Evolutionary conservation across 805 yeast genomes (phyloP), one percentile per base, ranked within the genome.

Genomic region (Osmozyma mogii): DNA sequence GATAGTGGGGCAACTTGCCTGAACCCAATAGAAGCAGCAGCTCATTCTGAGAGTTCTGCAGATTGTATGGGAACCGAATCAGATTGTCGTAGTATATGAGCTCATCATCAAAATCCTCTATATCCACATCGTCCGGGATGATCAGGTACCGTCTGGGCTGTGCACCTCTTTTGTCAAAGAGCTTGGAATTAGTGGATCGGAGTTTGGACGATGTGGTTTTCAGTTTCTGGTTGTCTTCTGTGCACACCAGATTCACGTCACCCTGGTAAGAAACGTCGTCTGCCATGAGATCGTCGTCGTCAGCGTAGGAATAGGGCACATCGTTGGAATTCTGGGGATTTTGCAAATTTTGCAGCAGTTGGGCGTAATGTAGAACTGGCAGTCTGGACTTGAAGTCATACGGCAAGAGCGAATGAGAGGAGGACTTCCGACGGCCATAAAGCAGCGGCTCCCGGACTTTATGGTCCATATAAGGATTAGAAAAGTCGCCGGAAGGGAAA

Each of bases 81-180:
- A 54, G 54, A 32, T 40, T 40, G 36, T 64, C 69, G 38, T 64
- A 64, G 39, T 64, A 64, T 18, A 64, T 64, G 32, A 64, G 43
- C 29, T 73, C 78, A 37, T 69, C 78, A 37, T 70, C 78, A 35
- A 65, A 64, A 31, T 64, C 72, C 32, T 72, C 79, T 24, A 65
- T 64, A 38, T 67, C 75, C 12, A 62, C 65, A 47, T 75, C 76
- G 44, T 75, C 80, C 0, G 81, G 81, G 3, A 75, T 70, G 13
- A 81, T 83, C 13, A 87, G 77, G 44, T 81, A 80, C 19, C 87
- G 58, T 45, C 88, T 64, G 5, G 84, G 74, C 27, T 77, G 81
- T 0, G 79, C 72, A 1, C 84, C 87, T 41, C 74, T 78, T 9
- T 74, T 70, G 43, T 81, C 89, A 51, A 82, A 81, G 5, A 81